Evolutionary conservation across 805 yeast species (phyloP).

Genomic region (Kluyveromyces dobzhanskii): DNA sequence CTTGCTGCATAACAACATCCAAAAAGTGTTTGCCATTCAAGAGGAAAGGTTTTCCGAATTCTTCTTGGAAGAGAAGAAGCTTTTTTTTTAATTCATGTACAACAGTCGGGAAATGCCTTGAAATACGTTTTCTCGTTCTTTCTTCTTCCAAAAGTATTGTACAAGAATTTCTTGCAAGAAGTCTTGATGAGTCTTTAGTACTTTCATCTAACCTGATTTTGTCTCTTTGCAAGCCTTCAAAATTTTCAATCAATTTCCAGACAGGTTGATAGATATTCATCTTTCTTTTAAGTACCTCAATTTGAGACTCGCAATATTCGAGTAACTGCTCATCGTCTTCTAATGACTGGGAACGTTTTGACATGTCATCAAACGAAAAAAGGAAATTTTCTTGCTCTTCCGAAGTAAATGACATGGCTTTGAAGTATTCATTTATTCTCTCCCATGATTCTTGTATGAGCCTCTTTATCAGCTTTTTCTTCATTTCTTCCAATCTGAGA

Average conservation of each 20-base stretch:
- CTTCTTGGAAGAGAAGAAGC: conserved; percentile 40
- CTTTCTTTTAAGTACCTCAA: conserved; percentile 42
- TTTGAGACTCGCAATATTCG: conserved; percentile 55
- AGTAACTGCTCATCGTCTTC: conserved; percentile 53
- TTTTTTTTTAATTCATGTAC: conserved; percentile 42
- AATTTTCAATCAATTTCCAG: conserved; percentile 44
- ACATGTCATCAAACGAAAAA: conserved; percentile 20
- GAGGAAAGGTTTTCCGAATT: conserved; percentile 31
- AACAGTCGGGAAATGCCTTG: conserved; percentile 60
- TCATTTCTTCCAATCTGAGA: conserved; percentile 46
- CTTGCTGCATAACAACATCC: conserved; percentile 23
- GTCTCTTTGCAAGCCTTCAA: conserved; percentile 50
- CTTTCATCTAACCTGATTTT: conserved; percentile 57
- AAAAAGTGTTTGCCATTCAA: conserved; percentile 20
- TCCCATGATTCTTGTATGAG: conserved; percentile 56
- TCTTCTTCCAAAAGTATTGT: conserved; percentile 76
- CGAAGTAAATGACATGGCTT: conserved; percentile 46
- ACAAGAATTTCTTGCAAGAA: conserved; percentile 67
- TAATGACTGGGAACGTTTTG: conserved; percentile 13
- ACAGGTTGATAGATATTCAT: conserved; percentile 45
- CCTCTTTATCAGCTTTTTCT: conserved; percentile 56
- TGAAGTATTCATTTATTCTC: conserved; percentile 57
- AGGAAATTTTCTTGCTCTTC: conserved; percentile 42
- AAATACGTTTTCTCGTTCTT: conserved; percentile 55
- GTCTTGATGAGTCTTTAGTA: conserved; percentile 70